These are phyloP conservation scores for Saxispiralis lemnorum DNA, from an alignment of 495 filamentous ascomycete genomes.

Conservation along the genomic window DNA sequence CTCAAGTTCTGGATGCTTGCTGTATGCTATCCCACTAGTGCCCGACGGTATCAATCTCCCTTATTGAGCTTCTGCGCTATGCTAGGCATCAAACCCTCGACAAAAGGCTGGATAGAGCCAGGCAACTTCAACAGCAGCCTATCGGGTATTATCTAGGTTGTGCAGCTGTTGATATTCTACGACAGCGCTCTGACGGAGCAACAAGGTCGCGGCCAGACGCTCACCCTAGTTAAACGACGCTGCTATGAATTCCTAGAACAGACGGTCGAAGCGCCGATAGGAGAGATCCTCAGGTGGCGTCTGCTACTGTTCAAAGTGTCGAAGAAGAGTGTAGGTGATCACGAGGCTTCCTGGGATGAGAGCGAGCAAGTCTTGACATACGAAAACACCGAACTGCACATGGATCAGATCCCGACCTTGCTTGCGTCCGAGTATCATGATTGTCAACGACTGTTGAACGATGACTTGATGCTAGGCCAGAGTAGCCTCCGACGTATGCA, in stretches of 20 bases:
- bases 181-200: background rate
- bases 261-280: slow-evolving; percentile 1
- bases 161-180: slow-evolving; percentile 6
- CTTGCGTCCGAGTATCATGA: background rate
- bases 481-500: background rate
- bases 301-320: slow-evolving; percentile 1
- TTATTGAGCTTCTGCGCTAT: slow-evolving; percentile 5
- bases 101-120: slow-evolving; percentile 2
- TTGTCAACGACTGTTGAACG: background rate
- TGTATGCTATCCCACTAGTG: background rate
- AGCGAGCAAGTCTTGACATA: background rate
- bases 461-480: background rate
- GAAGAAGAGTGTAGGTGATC: background rate
- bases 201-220: background rate
- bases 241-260: background rate
- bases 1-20: slow-evolving; percentile 2
- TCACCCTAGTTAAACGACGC: background rate
- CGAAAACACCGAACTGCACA: background rate
- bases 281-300: slow-evolving; percentile 4
- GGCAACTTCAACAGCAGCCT: slow-evolving; percentile 6
- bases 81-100: slow-evolving; percentile 4
- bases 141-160: slow-evolving; percentile 3
- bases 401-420: slow-evolving; percentile 1
- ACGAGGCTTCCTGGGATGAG: slow-evolving; percentile 1
- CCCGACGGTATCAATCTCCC: slow-evolving; percentile 2